Conservation (phyloP, 2,329 filamentous ascomycete species). For the Verticillium nonalfalfae region DNA sequence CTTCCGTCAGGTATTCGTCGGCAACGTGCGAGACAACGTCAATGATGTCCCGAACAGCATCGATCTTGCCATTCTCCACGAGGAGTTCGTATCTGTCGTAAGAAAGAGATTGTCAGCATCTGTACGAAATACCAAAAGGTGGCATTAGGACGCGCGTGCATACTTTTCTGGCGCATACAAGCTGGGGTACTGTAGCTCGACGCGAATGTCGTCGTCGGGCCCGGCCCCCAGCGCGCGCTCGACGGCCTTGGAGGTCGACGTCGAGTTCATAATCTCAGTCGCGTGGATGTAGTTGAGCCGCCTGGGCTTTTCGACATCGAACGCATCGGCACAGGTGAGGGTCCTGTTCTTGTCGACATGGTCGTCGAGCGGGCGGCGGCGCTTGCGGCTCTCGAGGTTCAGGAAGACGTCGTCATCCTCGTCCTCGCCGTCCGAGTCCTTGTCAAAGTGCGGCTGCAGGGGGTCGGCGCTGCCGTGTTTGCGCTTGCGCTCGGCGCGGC, state of each 20-base stretch:
- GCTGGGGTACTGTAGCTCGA: constrained; percentile 82
- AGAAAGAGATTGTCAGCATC: background rate
- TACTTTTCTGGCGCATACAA: constrained; percentile 62
- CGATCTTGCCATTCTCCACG: constrained; percentile 71
- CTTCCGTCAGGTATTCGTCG: constrained; percentile 70
- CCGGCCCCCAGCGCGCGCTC: constrained; percentile 7
- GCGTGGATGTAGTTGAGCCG: constrained; percentile 49
- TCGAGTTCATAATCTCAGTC: constrained; percentile 27
- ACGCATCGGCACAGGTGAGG: constrained; percentile 38
- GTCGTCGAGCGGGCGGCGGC: constrained; percentile 35
- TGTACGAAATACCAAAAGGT: too few species aligned
- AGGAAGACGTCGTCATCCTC: constrained; percentile 30
- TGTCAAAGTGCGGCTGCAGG: constrained; percentile 34
- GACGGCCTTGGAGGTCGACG: constrained; percentile 7
- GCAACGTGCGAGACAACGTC: constrained; percentile 63
- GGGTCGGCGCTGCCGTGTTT: constrained; percentile 10
- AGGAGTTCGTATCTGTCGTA: constrained; percentile 63
- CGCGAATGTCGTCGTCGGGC: constrained; percentile 43
- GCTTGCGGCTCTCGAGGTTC: constrained; percentile 39
- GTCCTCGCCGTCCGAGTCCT: constrained; percentile 43
- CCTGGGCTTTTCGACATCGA: constrained; percentile 27
- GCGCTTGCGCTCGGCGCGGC: constrained; percentile 9
- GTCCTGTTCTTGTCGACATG: constrained; percentile 37
- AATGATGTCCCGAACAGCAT: constrained; percentile 68
- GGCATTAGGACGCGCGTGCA: constrained; percentile 9